Percentiles rank a stretch among this genome's conserved stretches.
Evolutionary conservation across 495 filamentous ascomycete species (phyloP).

Genomic region (Cercophora newfieldiana): DNA sequence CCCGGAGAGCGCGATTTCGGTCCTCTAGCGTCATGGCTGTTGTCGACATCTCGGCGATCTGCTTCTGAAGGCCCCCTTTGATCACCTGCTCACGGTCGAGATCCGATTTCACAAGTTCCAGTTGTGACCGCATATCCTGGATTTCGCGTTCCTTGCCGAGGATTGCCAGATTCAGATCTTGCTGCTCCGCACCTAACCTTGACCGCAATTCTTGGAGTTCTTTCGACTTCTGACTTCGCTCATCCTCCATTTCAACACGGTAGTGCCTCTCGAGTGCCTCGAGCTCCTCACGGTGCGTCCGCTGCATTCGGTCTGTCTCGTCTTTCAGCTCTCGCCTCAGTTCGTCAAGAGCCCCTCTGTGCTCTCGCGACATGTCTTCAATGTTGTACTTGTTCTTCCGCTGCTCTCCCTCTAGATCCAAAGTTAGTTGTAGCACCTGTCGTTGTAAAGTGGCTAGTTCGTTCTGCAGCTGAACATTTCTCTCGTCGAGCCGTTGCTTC

Average conservation of each 20-base stretch:
- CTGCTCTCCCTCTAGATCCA: constrained; percentile 32
- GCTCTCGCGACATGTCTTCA: constrained; percentile 40
- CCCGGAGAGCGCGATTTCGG: constrained; percentile 69
- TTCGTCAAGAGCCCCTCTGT: constrained; percentile 37
- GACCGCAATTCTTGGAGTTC: constrained; percentile 68
- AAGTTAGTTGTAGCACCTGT: constrained; percentile 31
- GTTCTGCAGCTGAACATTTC: constrained; percentile 55
- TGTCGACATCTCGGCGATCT: constrained; percentile 62
- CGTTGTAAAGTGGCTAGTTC: constrained; percentile 60
- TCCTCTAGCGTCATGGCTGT: constrained; percentile 70
- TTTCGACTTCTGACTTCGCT: constrained; percentile 54
- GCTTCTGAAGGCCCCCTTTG: constrained; percentile 38
- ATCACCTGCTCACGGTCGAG: constrained; percentile 55
- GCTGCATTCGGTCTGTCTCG: constrained; percentile 31
- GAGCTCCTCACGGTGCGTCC: constrained; percentile 41
- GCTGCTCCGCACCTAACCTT: constrained; percentile 60
- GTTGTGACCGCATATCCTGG: constrained; percentile 50
- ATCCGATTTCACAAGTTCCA: constrained; percentile 57
- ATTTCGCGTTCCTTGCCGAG: constrained; percentile 64
- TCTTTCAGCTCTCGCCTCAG: constrained; percentile 40
- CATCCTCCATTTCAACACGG: constrained; percentile 55
- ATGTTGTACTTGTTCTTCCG: constrained; percentile 41
- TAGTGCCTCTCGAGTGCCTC: constrained; percentile 45
- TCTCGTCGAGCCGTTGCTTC: constrained; percentile 55
- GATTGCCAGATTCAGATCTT: constrained; percentile 62